A percentile compares a stretch with the other conserved stretches of the same genome.
phyloP scores from a whole-genome alignment of 768 basidiomycete species.

The Boletus rubroflammeus region DNA sequence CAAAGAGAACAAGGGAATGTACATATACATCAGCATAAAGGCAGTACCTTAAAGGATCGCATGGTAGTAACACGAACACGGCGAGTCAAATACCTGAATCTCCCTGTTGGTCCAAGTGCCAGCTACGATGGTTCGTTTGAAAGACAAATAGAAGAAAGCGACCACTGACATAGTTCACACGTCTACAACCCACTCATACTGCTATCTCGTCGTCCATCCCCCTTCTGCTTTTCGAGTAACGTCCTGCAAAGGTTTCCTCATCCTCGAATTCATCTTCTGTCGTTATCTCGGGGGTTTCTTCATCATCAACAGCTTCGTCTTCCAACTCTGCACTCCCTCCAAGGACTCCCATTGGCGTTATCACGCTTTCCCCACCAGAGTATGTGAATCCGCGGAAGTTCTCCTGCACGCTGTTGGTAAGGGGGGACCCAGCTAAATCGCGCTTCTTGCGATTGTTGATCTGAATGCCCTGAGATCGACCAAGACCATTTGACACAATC shows the following conservation, averaged over 20 bases:
- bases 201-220: constrained; percentile 36
- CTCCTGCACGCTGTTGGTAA: constrained; percentile 92
- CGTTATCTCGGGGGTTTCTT: constrained; percentile 45
- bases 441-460: constrained; percentile 49
- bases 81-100: constrained; percentile 14
- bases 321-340: constrained; percentile 31
- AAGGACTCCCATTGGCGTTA: constrained; percentile 42
- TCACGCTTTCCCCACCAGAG: constrained; percentile 68
- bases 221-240: constrained; percentile 62
- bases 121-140: constrained; percentile 2
- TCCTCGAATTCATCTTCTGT: constrained; percentile 81
- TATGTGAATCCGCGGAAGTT: constrained; percentile 96
- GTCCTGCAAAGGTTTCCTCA: constrained; percentile 56
- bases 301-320: constrained; percentile 47
- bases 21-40: constrained; percentile 5
- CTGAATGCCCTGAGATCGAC: constrained; percentile 40
- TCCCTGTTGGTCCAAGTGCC: constrained; percentile 23
- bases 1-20: constrained; percentile 1
- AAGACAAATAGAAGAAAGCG: constrained; percentile 7
- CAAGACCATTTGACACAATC: constrained; percentile 18
- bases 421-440: constrained; percentile 53
- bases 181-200: constrained; percentile 23
- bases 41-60: constrained; percentile 1
- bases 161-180: constrained; percentile 8
- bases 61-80: constrained; percentile 5